A percentile compares a stretch with the other conserved stretches of the same genome.
phyloP scores from a whole-genome alignment of 768 basidiomycete species.

The Boletus rubropictus region DNA sequence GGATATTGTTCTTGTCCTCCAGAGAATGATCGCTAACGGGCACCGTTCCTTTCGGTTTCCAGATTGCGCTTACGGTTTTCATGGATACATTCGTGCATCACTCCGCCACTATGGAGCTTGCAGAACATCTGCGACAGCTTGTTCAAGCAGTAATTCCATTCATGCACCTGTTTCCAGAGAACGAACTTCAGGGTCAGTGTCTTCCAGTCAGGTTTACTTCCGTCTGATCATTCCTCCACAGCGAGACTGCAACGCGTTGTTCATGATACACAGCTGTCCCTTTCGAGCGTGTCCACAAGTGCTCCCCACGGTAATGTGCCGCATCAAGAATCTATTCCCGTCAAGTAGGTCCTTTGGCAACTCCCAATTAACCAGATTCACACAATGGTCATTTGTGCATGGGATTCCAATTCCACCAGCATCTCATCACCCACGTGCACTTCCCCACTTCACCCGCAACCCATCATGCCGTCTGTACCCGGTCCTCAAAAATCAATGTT shows the following conservation, averaged over 20 bases:
- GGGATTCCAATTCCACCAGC: slow-evolving; percentile 1
- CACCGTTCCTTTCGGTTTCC: background rate
- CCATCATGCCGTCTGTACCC: background rate
- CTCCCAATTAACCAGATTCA: slow-evolving; percentile 3
- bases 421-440: background rate
- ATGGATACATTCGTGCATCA: slow-evolving; percentile 5
- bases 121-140: slow-evolving; percentile 14
- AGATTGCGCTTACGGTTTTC: slow-evolving; percentile 23
- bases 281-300: background rate
- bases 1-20: slow-evolving; percentile 10
- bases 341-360: slow-evolving; percentile 13
- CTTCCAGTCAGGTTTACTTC: background rate
- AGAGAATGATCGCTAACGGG: background rate
- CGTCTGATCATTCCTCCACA: slow-evolving; percentile 2
- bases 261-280: slow-evolving; percentile 1
- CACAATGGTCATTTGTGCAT: background rate
- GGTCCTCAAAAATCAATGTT: background rate
- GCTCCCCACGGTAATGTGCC: background rate
- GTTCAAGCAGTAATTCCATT: slow-evolving; percentile 21
- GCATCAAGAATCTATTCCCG: background rate
- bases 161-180: slow-evolving; percentile 17
- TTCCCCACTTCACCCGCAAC: background rate
- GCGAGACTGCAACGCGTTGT: slow-evolving; percentile 20
- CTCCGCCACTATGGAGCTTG: background rate
- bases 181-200: slow-evolving; percentile 19